Percentiles rank a stretch among this genome's conserved stretches.
These are phyloP conservation scores for Colletotrichum tropicicola DNA, from an alignment of 2,329 filamentous ascomycete genomes.

Conservation along the genomic window DNA sequence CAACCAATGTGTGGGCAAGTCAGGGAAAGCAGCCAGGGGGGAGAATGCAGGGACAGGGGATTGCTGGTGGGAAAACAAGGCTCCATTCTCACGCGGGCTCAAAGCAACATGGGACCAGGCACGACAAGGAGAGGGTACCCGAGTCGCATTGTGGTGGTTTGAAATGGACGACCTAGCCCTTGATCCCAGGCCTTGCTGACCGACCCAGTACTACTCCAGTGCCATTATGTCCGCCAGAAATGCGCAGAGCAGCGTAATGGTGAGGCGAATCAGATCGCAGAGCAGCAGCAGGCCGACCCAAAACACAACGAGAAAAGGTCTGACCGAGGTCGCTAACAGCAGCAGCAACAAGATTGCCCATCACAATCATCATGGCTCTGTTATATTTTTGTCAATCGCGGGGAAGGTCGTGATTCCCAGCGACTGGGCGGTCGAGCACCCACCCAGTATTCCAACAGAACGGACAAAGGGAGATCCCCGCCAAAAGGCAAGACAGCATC, in stretches of 20 bases:
- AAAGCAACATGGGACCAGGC: constrained; percentile 23
- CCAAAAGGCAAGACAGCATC: too few species aligned
- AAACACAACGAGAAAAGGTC: not conserved
- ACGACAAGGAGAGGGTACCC: constrained; percentile 29
- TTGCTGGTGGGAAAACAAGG: constrained; percentile 13
- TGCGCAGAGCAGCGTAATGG: not conserved
- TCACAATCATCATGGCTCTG: too few species aligned
- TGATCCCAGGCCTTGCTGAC: constrained; percentile 7
- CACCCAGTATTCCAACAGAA: too few species aligned
- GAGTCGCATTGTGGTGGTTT: constrained; percentile 1
- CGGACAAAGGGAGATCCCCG: too few species aligned
- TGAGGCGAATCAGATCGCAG: not conserved
- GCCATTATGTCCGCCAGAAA: constrained; percentile 20
- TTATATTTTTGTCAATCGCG: too few species aligned
- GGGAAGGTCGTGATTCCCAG: too few species aligned
- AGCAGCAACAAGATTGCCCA: too few species aligned
- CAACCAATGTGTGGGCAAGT: constrained; percentile 1
- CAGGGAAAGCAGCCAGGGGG: not conserved
- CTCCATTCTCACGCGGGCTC: constrained; percentile 27
- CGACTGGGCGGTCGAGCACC: too few species aligned
- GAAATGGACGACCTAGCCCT: not conserved
- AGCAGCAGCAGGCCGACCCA: not conserved
- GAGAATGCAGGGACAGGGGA: not conserved
- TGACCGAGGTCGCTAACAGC: not conserved
- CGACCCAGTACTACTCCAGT: constrained; percentile 14